Evolutionary conservation across 2,329 filamentous ascomycete genomes (phyloP).

Genomic region (Ceratocystis cubensis): DNA sequence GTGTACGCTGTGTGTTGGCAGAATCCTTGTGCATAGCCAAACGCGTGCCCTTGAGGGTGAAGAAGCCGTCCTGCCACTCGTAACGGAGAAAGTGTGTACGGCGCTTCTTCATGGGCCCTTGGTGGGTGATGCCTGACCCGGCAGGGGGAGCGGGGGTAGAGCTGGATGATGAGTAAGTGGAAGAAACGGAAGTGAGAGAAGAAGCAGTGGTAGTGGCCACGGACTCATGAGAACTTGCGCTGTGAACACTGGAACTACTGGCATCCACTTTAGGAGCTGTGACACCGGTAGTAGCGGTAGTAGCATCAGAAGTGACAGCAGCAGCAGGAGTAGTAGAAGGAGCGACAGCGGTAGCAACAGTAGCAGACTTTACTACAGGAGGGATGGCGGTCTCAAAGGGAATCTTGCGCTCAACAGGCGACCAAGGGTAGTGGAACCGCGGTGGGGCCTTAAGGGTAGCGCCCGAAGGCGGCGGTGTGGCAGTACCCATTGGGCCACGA

Average conservation of each 20-base stretch:
- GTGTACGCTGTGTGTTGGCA: conserved; percentile 40
- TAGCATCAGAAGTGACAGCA: background rate
- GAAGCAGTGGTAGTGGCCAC: background rate
- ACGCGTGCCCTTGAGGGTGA: conserved; percentile 65
- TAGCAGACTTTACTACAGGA: conserved; percentile 25
- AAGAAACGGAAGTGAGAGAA: conserved; percentile 27
- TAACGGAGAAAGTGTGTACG: conserved; percentile 79
- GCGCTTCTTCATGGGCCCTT: conserved; percentile 89
- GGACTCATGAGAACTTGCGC: background rate
- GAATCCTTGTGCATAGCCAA: conserved; percentile 63
- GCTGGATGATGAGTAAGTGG: conserved; percentile 41
- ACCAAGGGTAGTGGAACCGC: conserved; percentile 45
- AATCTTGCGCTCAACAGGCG: conserved; percentile 34
- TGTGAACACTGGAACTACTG: background rate
- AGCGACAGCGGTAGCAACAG: conserved; percentile 14
- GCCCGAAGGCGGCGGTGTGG: conserved; percentile 27
- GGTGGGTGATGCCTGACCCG: conserved; percentile 49
- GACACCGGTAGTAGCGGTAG: background rate
- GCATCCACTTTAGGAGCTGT: background rate
- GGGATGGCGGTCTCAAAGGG: conserved; percentile 37
- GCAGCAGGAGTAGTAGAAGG: background rate
- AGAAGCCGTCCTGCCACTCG: conserved; percentile 89
- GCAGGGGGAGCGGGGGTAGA: conserved; percentile 35
- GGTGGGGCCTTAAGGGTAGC: conserved; percentile 33
- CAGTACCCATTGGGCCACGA: conserved; percentile 24